Evolutionary conservation across 2,329 filamentous ascomycete genomes (phyloP).

Genomic region (Hypoxylon sp.): DNA sequence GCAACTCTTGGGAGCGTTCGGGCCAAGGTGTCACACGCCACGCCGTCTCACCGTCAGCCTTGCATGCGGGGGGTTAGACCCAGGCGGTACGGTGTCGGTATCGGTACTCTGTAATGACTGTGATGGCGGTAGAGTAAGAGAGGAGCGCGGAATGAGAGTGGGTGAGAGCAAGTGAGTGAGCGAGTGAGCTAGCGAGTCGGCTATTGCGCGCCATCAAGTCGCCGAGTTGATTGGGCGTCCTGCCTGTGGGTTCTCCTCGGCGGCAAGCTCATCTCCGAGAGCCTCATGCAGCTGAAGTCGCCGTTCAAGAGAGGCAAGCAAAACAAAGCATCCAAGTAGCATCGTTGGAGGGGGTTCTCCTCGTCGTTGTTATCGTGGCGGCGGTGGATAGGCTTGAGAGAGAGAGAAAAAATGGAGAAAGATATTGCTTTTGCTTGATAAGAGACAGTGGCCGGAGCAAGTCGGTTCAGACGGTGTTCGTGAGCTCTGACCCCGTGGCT

Average conservation of each 20-base stretch:
- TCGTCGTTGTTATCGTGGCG: background rate
- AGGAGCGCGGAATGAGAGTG: background rate
- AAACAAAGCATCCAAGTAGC: background rate
- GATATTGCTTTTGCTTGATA: slow-evolving; percentile 3
- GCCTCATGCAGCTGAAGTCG: slow-evolving; percentile 7
- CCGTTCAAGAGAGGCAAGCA: background rate
- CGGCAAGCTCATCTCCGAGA: background rate
- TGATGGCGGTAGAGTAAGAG: slow-evolving; percentile 1
- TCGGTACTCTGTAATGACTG: slow-evolving; percentile 25
- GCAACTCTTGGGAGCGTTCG: background rate
- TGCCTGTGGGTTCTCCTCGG: slow-evolving; percentile 3
- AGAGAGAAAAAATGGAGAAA: background rate
- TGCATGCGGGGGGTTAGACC: slow-evolving; percentile 23
- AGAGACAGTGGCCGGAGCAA: slow-evolving; percentile 31
- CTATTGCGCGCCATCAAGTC: background rate
- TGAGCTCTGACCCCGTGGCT: slow-evolving; percentile 35
- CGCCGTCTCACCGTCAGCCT: slow-evolving; percentile 30
- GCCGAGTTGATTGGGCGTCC: background rate
- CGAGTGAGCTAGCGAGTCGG: background rate
- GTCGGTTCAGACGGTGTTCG: slow-evolving; percentile 36
- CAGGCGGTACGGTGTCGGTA: slow-evolving; percentile 10
- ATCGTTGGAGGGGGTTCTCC: background rate
- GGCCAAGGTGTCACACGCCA: slow-evolving; percentile 19
- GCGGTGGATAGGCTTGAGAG: background rate
- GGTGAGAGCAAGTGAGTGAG: background rate